phyloP scores from a whole-genome alignment of 2,329 filamentous ascomycete genomes.

The Macrophomina phaseolina region DNA sequence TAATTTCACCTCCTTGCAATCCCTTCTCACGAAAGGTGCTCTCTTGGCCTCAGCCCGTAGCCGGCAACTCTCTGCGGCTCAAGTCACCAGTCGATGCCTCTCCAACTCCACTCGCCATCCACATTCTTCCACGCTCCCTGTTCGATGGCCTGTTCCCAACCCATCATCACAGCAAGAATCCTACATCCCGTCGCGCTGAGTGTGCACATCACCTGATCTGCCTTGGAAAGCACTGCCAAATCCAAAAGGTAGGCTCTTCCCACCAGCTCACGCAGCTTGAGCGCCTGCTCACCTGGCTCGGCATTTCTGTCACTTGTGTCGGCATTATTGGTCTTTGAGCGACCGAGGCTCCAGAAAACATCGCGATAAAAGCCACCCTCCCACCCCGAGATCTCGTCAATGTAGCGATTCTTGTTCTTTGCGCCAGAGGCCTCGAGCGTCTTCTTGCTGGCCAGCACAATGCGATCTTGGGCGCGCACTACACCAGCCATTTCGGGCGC shows the following conservation, averaged over 20 bases:
- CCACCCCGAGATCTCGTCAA: constrained; percentile 82
- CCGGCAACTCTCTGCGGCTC: background rate
- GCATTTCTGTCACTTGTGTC: constrained; percentile 31
- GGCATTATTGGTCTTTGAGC: constrained; percentile 43
- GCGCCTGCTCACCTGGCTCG: constrained; percentile 55
- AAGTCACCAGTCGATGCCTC: constrained; percentile 42
- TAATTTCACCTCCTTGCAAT: background rate
- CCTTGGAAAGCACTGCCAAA: constrained; percentile 71
- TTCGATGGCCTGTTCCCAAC: constrained; percentile 66
- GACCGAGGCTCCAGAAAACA: constrained; percentile 80
- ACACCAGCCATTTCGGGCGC: constrained; percentile 64
- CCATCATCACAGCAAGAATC: constrained; percentile 83
- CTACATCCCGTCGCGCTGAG: constrained; percentile 73
- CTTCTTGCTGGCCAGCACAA: constrained; percentile 72
- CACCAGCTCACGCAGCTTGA: constrained; percentile 73
- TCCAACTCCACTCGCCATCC: constrained; percentile 47
- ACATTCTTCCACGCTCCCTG: constrained; percentile 18
- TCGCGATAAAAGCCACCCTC: constrained; percentile 84
- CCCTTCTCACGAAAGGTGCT: too few species aligned
- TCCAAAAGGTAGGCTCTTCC: constrained; percentile 84
- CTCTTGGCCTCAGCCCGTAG: background rate
- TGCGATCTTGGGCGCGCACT: constrained; percentile 73
- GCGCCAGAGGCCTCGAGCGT: constrained; percentile 48
- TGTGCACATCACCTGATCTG: constrained; percentile 76
- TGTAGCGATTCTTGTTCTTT: constrained; percentile 61